Evolutionary conservation across 169 alveolate species (phyloP).

Genomic region (Eimeria praecox): DNA sequence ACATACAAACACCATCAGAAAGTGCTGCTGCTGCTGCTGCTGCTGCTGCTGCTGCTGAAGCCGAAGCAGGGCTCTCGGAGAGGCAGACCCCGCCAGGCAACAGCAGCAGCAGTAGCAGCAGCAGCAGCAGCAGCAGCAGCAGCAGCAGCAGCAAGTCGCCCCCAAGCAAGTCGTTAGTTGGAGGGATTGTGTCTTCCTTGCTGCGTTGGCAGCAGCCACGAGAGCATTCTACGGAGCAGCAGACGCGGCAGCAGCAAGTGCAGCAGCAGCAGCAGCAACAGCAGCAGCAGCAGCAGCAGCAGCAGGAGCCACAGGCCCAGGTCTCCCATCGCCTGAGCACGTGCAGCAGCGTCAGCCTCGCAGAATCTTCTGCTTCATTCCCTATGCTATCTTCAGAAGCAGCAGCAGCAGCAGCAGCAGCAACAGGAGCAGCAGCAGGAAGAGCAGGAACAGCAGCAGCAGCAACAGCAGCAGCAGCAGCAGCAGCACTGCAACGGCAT

Average conservation of each 20-base stretch:
- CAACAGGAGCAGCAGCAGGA: background rate
- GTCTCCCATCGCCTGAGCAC: conserved; percentile 49
- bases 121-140: conserved; percentile 37
- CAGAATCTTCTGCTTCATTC: background rate
- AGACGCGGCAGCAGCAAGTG: background rate
- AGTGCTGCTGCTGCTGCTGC: conserved; percentile 2
- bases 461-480: conserved; percentile 20
- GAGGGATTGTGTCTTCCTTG: conserved; percentile 35
- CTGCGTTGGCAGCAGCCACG: conserved; percentile 63
- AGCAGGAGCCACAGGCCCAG: background rate
- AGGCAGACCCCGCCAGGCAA: background rate
- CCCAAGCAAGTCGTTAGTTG: conserved; percentile 2
- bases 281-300: conserved; percentile 9
- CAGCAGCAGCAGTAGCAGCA: background rate
- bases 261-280: conserved; percentile 9
- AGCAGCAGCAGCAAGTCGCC: conserved; percentile 30
- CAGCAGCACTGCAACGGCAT: conserved; percentile 33
- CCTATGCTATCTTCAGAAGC: background rate
- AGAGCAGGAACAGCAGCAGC: background rate
- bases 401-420: conserved; percentile 54
- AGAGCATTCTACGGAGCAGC: background rate
- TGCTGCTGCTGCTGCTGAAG: conserved; percentile 1
- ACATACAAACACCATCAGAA: too few relatives aligned
- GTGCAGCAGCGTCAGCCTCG: conserved; percentile 30
- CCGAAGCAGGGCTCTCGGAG: background rate